Evolutionary conservation across 768 basidiomycete species (phyloP), one percentile per base, ranked within the genome.

Genomic region (Termitomyces sp.): DNA sequence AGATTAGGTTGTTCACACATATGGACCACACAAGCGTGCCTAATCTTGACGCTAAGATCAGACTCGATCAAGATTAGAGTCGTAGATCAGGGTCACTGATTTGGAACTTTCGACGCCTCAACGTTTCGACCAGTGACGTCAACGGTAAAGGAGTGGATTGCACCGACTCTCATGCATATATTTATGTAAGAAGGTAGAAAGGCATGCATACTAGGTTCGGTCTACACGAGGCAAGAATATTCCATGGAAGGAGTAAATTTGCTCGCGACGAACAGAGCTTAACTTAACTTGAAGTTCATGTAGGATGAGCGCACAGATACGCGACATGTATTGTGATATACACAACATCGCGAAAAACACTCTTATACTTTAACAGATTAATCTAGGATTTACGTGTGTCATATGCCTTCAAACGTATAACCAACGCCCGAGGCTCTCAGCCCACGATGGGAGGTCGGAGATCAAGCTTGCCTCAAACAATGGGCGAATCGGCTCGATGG

Each of bases 341-440:
- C n/a, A 48, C 35, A 33, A 12, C 11, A 49, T 38, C 3, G 47
- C 47, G 18, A 36, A 43, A 36, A 23, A 16, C 31, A 25, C 23
- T 36, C 23, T 49, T 25, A 36, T 16, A 15, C 36, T 12, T n/a
- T 22, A n/a, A 25, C 23, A 36, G 3, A 25, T 3, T 48, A 16
- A 15, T 23, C 23, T n/a, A 12, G 5, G 44, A 16, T 35, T 59
- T 56, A 56, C 57, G 44, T 33, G 15, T 32, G 22, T 49, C 27
- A 16, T 15, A 18, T 38, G 38, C 22, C 20, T 29, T 75, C 67
- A 84, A 29, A 84, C 82, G 67, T 82, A 87, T 68, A 84, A 63
- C 85, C 85, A 87, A 55, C 75, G 73, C 27, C 84, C 85, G 31
- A 81, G 71, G 52, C 66, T 68, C 36, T 74, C 68, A 5, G 79